These are phyloP conservation scores for Aspergillus ruber DNA, from an alignment of 2,329 filamentous ascomycete species.

Conservation along the genomic window DNA sequence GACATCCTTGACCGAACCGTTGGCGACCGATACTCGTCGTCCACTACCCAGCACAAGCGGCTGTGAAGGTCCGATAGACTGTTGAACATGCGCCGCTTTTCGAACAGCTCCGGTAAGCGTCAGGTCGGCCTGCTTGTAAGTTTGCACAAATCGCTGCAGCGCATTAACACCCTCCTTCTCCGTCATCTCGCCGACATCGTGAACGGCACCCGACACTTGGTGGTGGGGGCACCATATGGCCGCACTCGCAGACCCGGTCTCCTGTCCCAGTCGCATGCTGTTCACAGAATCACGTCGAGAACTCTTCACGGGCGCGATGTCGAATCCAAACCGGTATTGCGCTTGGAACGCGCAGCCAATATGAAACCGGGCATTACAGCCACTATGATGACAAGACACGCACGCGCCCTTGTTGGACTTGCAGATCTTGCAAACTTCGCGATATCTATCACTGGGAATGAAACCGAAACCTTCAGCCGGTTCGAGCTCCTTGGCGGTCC, in stretches of 20 bases:
- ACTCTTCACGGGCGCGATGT: constrained; percentile 82
- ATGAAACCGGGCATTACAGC: constrained; percentile 58
- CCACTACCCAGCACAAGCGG: constrained; percentile 32
- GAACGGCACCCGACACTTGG: constrained; percentile 63
- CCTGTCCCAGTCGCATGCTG: constrained; percentile 72
- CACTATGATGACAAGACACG: constrained; percentile 64
- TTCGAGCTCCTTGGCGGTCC: constrained; percentile 71
- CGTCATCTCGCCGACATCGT: constrained; percentile 71
- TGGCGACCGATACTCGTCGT: constrained; percentile 53
- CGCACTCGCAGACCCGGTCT: constrained; percentile 77
- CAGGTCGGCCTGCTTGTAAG: constrained; percentile 91
- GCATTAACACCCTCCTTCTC: constrained; percentile 68
- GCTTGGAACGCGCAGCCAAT: constrained; percentile 83
- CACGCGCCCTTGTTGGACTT: constrained; percentile 70
- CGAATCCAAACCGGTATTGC: constrained; percentile 80
- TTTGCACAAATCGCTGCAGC: constrained; percentile 77
- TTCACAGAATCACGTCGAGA: constrained; percentile 75
- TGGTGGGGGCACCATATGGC: constrained; percentile 91
- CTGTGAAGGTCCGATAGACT: constrained; percentile 30
- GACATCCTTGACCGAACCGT: constrained; percentile 18
- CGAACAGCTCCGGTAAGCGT: constrained; percentile 85
- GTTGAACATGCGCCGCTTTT: constrained; percentile 67
- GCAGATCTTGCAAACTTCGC: constrained; percentile 77
- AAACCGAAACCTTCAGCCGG: constrained; percentile 85
- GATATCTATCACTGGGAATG: constrained; percentile 66